Evolutionary conservation across 208 protist species (phyloP), one percentile per base, ranked within the genome.

Genomic region (Acanthamoeba castellanii): DNA sequence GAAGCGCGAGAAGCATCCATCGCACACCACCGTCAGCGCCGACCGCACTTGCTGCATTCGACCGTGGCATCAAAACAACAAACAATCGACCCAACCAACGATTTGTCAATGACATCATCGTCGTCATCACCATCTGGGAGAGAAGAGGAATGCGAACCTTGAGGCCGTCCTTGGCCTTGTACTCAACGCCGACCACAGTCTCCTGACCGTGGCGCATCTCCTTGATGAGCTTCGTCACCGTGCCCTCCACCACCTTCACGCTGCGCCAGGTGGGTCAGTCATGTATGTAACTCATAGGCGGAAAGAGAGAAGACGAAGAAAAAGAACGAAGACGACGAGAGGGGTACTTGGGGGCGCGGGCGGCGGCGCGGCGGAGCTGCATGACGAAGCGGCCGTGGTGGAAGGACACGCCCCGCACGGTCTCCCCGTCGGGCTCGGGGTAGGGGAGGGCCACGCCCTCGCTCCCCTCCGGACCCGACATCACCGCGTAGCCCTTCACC

Each of bases 381-480:
- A 98, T 97, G 47, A 99, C 98, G 95, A 99, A 99, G 82, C 98
- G 97, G 11, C 98, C 98, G 97, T 99, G 98, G 96, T 99, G 98
- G 95, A 99, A 99, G 6, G 97, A 97, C 14, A 47, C 13, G 20
- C 90, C 95, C 34, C 66, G 66, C 14, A 96, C 97, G 32, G 96
- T 92, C 52, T 96, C 95, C 27, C 61, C 70, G 25, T 34, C 45
- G 30, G 76, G 18, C 16, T 57, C 8, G 30, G 96, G 96, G 95
- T 99, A 99, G 20, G 97, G 96, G 7, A 99, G 96, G 55, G 97
- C 94, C 34, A 99, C 96, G 25, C 94, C 30, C 22, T 97, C 61
- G 32, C 96, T 97, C 3, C 96, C 96, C 37, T 97, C 93, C 87
- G 98, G 97, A 30, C 78, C 78, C 50, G 78, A 87, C 78, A 87